A percentile compares a stretch with the other conserved stretches of the same genome.
Conservation (phyloP, 495 filamentous ascomycete species). For the Penicillium paradoxum region DNA sequence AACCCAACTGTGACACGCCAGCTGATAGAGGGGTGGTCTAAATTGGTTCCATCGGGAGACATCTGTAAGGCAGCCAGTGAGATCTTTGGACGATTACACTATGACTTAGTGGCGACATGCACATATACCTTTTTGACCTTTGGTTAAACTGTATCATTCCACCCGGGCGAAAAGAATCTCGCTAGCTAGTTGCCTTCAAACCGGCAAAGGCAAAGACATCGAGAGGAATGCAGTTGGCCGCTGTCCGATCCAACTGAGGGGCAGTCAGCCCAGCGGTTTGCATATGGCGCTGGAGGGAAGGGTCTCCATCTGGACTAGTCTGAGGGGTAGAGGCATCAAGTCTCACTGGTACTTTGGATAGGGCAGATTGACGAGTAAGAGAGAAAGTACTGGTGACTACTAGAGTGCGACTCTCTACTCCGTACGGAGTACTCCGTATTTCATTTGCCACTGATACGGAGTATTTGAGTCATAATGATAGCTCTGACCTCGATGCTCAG, state of each 20-base stretch:
- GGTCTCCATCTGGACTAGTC: slow-evolving; percentile 27
- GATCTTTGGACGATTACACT: background rate
- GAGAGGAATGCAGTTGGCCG: slow-evolving; percentile 17
- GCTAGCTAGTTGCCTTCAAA: background rate
- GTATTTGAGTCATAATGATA: background rate
- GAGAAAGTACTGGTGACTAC: slow-evolving; percentile 2
- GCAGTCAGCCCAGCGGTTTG: slow-evolving; percentile 12
- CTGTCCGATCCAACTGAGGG: slow-evolving; percentile 16
- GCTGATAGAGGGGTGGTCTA: slow-evolving; percentile 6
- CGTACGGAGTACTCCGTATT: too few species aligned
- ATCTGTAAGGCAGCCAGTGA: slow-evolving; percentile 5
- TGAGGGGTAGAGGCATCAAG: slow-evolving; percentile 23
- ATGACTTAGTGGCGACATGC: slow-evolving; percentile 1
- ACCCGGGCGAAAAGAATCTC: background rate
- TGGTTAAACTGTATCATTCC: background rate
- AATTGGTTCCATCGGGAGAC: slow-evolving; percentile 1
- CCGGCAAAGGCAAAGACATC: slow-evolving; percentile 6
- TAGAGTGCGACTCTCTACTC: background rate
- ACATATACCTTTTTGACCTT: background rate
- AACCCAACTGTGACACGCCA: slow-evolving; percentile 23
- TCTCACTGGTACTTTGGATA: background rate
- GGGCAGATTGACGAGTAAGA: background rate
- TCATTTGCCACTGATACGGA: background rate
- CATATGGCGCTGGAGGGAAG: slow-evolving; percentile 10
- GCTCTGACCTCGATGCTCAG: background rate